Evolutionary conservation across 352 stramenopile genomes (phyloP), one percentile per base, ranked within the genome.

Genomic region (Albugo candida): DNA sequence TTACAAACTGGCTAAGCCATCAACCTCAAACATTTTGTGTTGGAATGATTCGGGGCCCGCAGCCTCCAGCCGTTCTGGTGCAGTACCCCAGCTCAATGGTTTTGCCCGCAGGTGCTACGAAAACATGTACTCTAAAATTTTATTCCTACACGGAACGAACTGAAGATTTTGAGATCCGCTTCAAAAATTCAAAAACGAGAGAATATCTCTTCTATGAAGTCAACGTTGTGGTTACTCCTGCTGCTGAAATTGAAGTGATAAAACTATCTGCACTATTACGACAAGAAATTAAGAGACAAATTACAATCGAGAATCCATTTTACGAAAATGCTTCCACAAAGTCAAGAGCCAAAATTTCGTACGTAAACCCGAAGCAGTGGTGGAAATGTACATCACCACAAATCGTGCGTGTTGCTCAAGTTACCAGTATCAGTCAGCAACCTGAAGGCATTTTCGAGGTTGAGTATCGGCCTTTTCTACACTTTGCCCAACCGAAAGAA

Each of bases 271-370:
- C 81, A 1, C 75, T 74, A 5, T 81, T 95, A 38, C 74, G 85
- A 0, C 83, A 93, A 39, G 65, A 69, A 1, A 56, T 87, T 14
- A 75, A 76, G 52, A 82, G 83, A 43, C 54, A 73, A 5, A 65
- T 96, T 42, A 67, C 70, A n/a, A 92, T 96, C 39, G 84, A 92
- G 35, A 96, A 96, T 43, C 86, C 86, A 18, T 83, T 96, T 18
- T 46, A 36, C 0, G 60, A 72, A 12, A 60, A 48, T 17, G 21
- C 49, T n/a, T 31, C 24, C 24, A 31, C 24, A 31, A 31, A 31
- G 24, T 31, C 24, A 31, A 31, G 8, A 31, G 52, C 50, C 10
- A 36, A 49, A 1, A 65, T 93, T 14, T 59, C 63, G 1, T 89
- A 88, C 41, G 58, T 56, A 2, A 66, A 89, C 50, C 61, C 58